Conservation (phyloP, 257 asterid species). For the Osmanthus fragrans region DNA sequence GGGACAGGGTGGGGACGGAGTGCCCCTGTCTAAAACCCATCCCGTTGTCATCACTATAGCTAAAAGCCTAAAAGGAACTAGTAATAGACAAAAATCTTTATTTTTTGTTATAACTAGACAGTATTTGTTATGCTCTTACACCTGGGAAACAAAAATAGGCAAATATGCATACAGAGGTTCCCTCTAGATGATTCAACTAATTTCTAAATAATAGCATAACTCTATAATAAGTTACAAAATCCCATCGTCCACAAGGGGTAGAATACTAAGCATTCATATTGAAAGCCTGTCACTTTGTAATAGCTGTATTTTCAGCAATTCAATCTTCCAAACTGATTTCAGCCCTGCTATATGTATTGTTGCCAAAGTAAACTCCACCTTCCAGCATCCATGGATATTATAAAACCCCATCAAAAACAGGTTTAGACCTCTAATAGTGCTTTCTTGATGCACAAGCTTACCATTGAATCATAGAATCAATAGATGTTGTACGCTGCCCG, state of each 20-base stretch:
- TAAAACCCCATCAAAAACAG: slow-evolving; percentile 23
- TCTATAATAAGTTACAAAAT: slow-evolving; percentile 26
- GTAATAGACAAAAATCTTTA: too few relatives aligned
- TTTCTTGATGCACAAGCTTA: neutral
- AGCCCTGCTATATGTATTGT: slow-evolving; percentile 25
- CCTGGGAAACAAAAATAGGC: neutral
- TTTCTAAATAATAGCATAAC: slow-evolving; percentile 18
- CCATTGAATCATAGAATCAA: slow-evolving; percentile 1
- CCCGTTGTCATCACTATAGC: too few relatives aligned
- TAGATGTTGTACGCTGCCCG: slow-evolving; percentile 13
- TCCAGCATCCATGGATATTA: neutral
- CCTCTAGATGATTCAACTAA: neutral
- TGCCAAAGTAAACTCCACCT: slow-evolving; percentile 19
- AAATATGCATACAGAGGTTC: neutral
- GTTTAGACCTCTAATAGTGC: slow-evolving; percentile 17
- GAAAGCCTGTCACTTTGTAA: slow-evolving; percentile 32
- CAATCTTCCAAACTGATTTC: slow-evolving; percentile 26
- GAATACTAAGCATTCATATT: slow-evolving; percentile 27
- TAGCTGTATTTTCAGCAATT: slow-evolving; percentile 31
- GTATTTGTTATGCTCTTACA: too few relatives aligned
- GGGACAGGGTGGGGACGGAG: too few relatives aligned
- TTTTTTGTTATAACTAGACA: too few relatives aligned
- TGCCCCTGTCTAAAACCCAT: too few relatives aligned
- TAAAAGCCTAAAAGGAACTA: too few relatives aligned
- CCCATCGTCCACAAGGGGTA: slow-evolving; percentile 32